These are phyloP conservation scores for Kodamaea arcana DNA, from an alignment of 1,139 yeast species.

Conservation along the genomic window DNA sequence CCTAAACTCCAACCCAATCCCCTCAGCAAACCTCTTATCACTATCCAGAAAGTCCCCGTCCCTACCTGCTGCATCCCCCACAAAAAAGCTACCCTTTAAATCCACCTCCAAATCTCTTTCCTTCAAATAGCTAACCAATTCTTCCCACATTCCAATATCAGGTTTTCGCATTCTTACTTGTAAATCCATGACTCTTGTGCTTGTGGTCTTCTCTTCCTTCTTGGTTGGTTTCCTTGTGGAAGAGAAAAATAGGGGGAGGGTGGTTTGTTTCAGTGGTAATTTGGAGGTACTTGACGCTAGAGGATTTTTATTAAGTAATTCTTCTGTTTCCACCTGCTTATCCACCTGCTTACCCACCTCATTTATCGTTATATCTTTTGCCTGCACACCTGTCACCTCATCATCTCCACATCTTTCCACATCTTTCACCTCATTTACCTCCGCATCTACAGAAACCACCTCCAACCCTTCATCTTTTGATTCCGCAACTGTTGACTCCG, in stretches of 20 bases:
- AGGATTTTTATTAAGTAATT: no score
- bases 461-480: no score
- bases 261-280: no score
- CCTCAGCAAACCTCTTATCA: slow-evolving; percentile 65
- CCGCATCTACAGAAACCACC: background rate
- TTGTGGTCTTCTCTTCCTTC: slow-evolving; percentile 8
- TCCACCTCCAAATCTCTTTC: slow-evolving; percentile 24
- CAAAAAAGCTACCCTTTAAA: slow-evolving; percentile 51
- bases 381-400: slow-evolving; percentile 18
- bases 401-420: no score
- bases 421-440: no score
- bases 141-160: slow-evolving; percentile 63
- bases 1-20: slow-evolving; percentile 48
- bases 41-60: slow-evolving; percentile 70
- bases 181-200: slow-evolving; percentile 21
- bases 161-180: slow-evolving; percentile 68
- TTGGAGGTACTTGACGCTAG: no score
- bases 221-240: slow-evolving; percentile 50
- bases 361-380: no score
- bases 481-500: no score
- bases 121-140: slow-evolving; percentile 37
- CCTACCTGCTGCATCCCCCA: slow-evolving; percentile 98
- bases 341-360: no score
- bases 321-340: no score
- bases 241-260: slow-evolving; percentile 67